Evolutionary conservation across 768 basidiomycete species (phyloP).

Genomic region (Gautieria morchelliformis): DNA sequence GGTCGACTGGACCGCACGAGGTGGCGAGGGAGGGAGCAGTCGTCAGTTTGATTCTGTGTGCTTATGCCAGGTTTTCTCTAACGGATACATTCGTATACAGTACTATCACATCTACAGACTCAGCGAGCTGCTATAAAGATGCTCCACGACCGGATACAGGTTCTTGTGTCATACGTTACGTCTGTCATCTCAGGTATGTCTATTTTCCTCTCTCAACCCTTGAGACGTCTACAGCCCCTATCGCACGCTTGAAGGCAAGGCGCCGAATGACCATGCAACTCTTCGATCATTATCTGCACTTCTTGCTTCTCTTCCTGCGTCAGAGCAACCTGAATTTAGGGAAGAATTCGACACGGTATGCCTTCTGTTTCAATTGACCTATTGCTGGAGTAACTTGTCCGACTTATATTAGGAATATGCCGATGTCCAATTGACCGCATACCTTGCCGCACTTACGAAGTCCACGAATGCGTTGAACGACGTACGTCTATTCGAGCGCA

Average conservation of each 20-base stretch:
- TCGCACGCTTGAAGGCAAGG: slow-evolving; percentile 40
- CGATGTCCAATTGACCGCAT: slow-evolving; percentile 88
- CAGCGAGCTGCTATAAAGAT: slow-evolving; percentile 94
- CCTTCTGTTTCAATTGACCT: slow-evolving; percentile 6
- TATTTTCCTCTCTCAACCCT: not conserved
- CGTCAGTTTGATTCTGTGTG: slow-evolving; percentile 36
- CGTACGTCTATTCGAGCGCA: slow-evolving; percentile 37
- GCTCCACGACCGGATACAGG: slow-evolving; percentile 83
- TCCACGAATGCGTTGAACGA: slow-evolving; percentile 82
- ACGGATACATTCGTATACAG: slow-evolving; percentile 30
- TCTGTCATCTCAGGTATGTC: slow-evolving; percentile 62
- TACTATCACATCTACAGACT: slow-evolving; percentile 83
- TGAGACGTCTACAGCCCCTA: not conserved
- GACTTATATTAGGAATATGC: slow-evolving; percentile 68
- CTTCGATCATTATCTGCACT: slow-evolving; percentile 81
- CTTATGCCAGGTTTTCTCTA: slow-evolving; percentile 6
- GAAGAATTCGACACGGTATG: slow-evolving; percentile 83
- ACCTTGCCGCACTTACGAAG: slow-evolving; percentile 82
- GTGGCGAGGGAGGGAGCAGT: slow-evolving; percentile 73
- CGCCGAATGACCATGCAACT: slow-evolving; percentile 67
- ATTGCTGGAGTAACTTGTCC: not conserved
- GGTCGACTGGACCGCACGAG: slow-evolving; percentile 89
- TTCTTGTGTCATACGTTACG: slow-evolving; percentile 81
- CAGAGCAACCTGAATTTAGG: slow-evolving; percentile 71
- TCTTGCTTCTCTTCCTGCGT: slow-evolving; percentile 80